Evolutionary conservation across 306 rosid genomes (phyloP).

Genomic region (Medicago truncatula): MtrunA17r5.0-ANR NC_053043.1:46504001-46504500

Average conservation of each 20-base stretch:
- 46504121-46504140: conserved; percentile 23
- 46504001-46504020: conserved; percentile 11
- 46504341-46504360: conserved; percentile 21
- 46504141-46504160: conserved; percentile 5
- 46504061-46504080: conserved; percentile 26
- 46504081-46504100: not conserved
- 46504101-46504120: not conserved
- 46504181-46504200: conserved; percentile 1
- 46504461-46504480: conserved; percentile 64
- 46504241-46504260: conserved; percentile 22
- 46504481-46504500: conserved; percentile 90
- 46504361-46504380: conserved; percentile 18
- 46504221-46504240: conserved; percentile 14
- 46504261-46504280: conserved; percentile 28
- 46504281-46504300: conserved; percentile 30
- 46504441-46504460: conserved; percentile 80
- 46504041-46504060: conserved; percentile 11
- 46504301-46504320: conserved; percentile 17
- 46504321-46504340: conserved; percentile 24
- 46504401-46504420: conserved; percentile 50
- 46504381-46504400: conserved; percentile 32
- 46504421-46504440: conserved; percentile 50
- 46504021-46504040: conserved; percentile 1
- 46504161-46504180: conserved; percentile 11
- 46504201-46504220: conserved; percentile 2